Percentiles rank a stretch among this genome's conserved stretches.
Conservation (phyloP, 345 rosid species). For the Mangifera indica region DNA sequence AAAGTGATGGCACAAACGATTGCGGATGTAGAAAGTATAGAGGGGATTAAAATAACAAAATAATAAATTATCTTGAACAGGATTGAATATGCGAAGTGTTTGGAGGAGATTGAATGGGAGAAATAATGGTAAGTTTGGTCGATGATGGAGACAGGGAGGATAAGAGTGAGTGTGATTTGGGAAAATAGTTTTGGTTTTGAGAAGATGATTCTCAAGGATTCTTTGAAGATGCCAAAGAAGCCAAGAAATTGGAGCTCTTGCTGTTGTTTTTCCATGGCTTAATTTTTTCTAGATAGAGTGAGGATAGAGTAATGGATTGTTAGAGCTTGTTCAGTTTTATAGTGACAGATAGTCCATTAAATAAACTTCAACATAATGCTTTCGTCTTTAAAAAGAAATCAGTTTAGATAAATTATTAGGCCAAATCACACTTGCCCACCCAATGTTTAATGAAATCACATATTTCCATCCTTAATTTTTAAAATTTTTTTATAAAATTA, state of each 20-base stretch:
- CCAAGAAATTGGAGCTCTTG: slow-evolving; percentile 50
- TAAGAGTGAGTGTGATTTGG: slow-evolving; percentile 38
- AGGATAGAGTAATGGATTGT: too few species aligned
- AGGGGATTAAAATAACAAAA: slow-evolving; percentile 34
- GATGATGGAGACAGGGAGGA: slow-evolving; percentile 51
- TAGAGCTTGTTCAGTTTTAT: too few species aligned
- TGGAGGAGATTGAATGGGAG: slow-evolving; percentile 15
- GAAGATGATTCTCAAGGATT: slow-evolving; percentile 42
- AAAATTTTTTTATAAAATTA: too few species aligned
- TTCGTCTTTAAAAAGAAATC: too few species aligned
- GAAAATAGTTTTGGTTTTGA: slow-evolving; percentile 40
- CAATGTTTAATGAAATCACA: too few species aligned
- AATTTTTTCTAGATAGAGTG: background rate
- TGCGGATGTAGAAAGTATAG: slow-evolving; percentile 44
- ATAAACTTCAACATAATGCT: too few species aligned
- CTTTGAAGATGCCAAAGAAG: slow-evolving; percentile 34
- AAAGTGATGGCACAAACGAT: slow-evolving; percentile 47
- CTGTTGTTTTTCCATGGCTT: slow-evolving; percentile 34
- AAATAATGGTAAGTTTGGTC: slow-evolving; percentile 23
- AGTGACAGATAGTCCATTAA: too few species aligned
- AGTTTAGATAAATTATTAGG: too few species aligned
- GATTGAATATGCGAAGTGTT: slow-evolving; percentile 27
- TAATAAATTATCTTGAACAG: slow-evolving; percentile 33
- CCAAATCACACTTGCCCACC: too few species aligned
- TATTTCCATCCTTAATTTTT: too few species aligned